Conservation (phyloP, 306 rosid species). For the Rosa chinensis region DNA sequence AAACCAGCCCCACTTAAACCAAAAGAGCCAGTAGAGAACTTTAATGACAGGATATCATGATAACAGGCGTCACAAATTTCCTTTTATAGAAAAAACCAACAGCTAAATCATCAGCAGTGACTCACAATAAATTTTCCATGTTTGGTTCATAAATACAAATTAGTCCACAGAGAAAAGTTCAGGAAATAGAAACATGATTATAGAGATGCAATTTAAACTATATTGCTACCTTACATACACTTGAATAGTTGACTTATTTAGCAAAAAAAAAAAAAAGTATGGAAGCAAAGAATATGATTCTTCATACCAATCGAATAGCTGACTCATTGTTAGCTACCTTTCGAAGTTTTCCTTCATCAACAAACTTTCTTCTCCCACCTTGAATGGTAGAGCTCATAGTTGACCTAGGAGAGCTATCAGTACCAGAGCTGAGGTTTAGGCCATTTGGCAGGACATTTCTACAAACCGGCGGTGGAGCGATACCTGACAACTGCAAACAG, state of each 20-base stretch:
- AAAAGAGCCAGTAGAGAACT: not conserved
- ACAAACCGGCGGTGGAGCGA: constrained; percentile 88
- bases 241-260: not conserved
- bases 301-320: constrained; percentile 17
- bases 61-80: constrained; percentile 1
- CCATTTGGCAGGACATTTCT: constrained; percentile 75
- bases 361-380: constrained; percentile 93
- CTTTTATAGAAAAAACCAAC: not conserved
- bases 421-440: constrained; percentile 51
- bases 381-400: constrained; percentile 80
- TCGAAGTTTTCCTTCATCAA: constrained; percentile 94
- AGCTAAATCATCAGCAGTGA: not conserved
- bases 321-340: constrained; percentile 52
- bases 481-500: constrained; percentile 71
- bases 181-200: not conserved
- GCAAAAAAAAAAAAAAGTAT: not conserved
- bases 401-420: constrained; percentile 82
- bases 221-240: not conserved
- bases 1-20: not conserved
- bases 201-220: not conserved
- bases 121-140: not conserved
- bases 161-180: not conserved
- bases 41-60: not conserved
- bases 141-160: not conserved
- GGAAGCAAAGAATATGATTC: constrained; percentile 12